Evolutionary conservation across 2,329 filamentous ascomycete species (phyloP).

Genomic region (Botrytis squamosa): DNA sequence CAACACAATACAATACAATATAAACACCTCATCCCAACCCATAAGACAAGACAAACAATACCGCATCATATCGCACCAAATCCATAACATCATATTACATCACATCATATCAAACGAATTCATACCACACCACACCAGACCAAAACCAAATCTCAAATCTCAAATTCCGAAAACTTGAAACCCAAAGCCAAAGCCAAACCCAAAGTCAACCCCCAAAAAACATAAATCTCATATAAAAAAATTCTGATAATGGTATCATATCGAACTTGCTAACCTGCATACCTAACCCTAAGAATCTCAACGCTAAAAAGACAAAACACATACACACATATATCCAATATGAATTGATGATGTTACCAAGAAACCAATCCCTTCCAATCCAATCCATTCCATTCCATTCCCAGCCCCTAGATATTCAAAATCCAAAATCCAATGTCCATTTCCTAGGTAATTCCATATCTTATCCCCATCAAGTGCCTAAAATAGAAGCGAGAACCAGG

Average conservation of each 20-base stretch:
- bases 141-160: not conserved
- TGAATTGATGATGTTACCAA: not conserved
- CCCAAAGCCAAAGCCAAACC: not conserved
- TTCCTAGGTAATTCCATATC: not conserved
- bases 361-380: too few species aligned
- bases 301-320: not conserved
- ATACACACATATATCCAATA: not conserved
- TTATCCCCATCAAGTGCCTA: not conserved
- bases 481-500: not conserved
- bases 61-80: too few species aligned
- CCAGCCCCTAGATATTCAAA: not conserved
- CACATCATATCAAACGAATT: not conserved
- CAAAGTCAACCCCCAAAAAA: not conserved
- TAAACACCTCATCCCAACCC: not conserved
- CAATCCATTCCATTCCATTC: not conserved
- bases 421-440: not conserved
- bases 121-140: too few species aligned
- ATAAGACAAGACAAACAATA: too few species aligned
- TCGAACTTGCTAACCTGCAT: not conserved
- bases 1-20: not conserved
- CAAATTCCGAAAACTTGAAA: not conserved
- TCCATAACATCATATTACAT: not conserved
- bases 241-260: constrained; percentile 15
- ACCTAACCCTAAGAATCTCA: not conserved
- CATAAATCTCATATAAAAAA: not conserved